Evolutionary conservation across 768 basidiomycete genomes (phyloP).

Genomic region (Psilocybe subaeruginosa): DNA sequence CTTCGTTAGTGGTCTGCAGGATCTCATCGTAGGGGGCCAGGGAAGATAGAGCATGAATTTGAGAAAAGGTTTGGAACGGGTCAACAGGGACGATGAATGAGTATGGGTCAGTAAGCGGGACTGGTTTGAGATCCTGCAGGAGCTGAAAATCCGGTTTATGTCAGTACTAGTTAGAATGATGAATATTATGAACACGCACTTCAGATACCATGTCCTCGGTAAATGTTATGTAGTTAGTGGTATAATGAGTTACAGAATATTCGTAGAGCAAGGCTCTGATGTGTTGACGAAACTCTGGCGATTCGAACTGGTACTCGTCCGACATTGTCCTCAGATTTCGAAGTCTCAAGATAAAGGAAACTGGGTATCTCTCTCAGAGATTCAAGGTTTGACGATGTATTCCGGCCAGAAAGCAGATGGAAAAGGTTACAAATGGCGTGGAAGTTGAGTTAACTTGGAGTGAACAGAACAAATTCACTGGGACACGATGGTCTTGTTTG

Average conservation of each 20-base stretch:
- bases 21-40: constrained; percentile 48
- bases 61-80: constrained; percentile 49
- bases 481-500: constrained; percentile 13
- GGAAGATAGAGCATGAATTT: constrained; percentile 33
- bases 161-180: neutral
- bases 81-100: constrained; percentile 57
- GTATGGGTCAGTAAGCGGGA: constrained; percentile 53
- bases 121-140: constrained; percentile 43
- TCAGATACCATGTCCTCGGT: constrained; percentile 53
- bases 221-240: constrained; percentile 55
- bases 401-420: neutral
- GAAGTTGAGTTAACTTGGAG: too few species aligned
- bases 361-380: neutral
- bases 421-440: neutral
- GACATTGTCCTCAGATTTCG: neutral
- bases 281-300: constrained; percentile 38
- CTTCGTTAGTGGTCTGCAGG: constrained; percentile 38
- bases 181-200: constrained; percentile 29
- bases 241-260: constrained; percentile 56
- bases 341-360: too few species aligned
- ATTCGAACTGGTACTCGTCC: constrained; percentile 18
- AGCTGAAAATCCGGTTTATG: constrained; percentile 27
- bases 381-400: neutral
- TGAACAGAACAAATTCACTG: too few species aligned
- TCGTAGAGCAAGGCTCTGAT: constrained; percentile 56